A percentile compares a stretch with the other conserved stretches of the same genome.
Evolutionary conservation across 345 rosid genomes (phyloP).

Genomic region (Salix koriyanagi): DNA sequence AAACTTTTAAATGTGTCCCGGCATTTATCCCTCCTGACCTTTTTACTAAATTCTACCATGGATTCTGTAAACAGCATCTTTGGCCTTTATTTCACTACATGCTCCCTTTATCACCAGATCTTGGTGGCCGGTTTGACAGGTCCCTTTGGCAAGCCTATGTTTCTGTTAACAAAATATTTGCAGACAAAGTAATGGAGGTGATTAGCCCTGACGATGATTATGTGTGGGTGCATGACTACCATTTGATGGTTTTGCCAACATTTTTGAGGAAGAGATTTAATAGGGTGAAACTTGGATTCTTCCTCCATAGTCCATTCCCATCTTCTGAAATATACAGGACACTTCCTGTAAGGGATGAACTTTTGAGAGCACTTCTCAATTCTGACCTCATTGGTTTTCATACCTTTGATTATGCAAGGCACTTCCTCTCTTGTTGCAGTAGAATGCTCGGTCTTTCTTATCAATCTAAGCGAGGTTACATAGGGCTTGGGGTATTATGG

Average conservation of each 20-base stretch:
- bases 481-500: constrained; percentile 92
- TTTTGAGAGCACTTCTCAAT: constrained; percentile 75
- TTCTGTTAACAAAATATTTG: constrained; percentile 89
- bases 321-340: constrained; percentile 90
- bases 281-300: constrained; percentile 83
- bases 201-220: constrained; percentile 89
- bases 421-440: constrained; percentile 89
- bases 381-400: constrained; percentile 88
- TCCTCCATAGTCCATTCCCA: constrained; percentile 94
- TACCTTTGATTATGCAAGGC: constrained; percentile 93
- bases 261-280: constrained; percentile 85
- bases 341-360: constrained; percentile 81
- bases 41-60: constrained; percentile 78
- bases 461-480: constrained; percentile 85
- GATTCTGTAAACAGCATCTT: constrained; percentile 87
- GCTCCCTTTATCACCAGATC: constrained; percentile 89
- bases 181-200: constrained; percentile 92
- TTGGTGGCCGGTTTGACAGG: constrained; percentile 81
- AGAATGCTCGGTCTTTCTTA: constrained; percentile 91
- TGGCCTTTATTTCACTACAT: constrained; percentile 98
- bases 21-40: constrained; percentile 75
- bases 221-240: constrained; percentile 96
- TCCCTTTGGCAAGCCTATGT: constrained; percentile 92
- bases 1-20: constrained; percentile 90
- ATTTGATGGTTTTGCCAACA: constrained; percentile 89